Percentiles rank a stretch among this genome's conserved stretches.
Evolutionary conservation across 306 rosid species (phyloP).

Genomic region (Cucumis melo): DNA sequence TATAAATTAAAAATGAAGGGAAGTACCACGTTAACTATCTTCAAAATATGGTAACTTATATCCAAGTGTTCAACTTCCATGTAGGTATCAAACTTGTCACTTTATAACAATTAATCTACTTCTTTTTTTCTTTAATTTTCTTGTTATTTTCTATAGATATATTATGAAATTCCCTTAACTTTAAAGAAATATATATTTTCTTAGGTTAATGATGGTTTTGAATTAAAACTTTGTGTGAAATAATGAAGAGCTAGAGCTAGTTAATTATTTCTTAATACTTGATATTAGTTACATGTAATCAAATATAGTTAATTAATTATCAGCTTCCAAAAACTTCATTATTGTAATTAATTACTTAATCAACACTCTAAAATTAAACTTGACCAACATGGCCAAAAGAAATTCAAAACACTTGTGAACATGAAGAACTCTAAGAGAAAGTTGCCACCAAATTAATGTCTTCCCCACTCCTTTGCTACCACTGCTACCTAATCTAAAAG

Average conservation of each 20-base stretch:
- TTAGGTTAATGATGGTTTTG: not conserved
- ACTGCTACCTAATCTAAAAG: not conserved
- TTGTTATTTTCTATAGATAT: no score
- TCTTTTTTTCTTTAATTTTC: not conserved
- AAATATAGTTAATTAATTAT: not conserved
- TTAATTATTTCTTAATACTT: not conserved
- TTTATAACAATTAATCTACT: not conserved
- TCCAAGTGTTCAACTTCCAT: not conserved
- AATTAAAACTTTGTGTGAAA: not conserved
- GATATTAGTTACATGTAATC: not conserved
- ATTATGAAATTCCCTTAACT: slow-evolving; percentile 1
- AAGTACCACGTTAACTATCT: not conserved
- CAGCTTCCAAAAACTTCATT: not conserved
- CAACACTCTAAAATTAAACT: slow-evolving; percentile 68
- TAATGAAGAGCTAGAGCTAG: not conserved
- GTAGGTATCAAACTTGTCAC: not conserved
- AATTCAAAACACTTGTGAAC: not conserved
- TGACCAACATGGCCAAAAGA: slow-evolving; percentile 30
- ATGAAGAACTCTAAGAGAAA: not conserved
- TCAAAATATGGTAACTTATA: not conserved
- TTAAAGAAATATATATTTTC: not conserved
- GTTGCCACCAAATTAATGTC: not conserved
- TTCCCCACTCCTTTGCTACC: not conserved
- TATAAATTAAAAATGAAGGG: not conserved
- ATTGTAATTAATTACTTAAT: slow-evolving; percentile 29